These are phyloP conservation scores for Penicillium psychrofluorescens DNA, from an alignment of 495 filamentous ascomycete species.

Conservation along the genomic window DNA sequence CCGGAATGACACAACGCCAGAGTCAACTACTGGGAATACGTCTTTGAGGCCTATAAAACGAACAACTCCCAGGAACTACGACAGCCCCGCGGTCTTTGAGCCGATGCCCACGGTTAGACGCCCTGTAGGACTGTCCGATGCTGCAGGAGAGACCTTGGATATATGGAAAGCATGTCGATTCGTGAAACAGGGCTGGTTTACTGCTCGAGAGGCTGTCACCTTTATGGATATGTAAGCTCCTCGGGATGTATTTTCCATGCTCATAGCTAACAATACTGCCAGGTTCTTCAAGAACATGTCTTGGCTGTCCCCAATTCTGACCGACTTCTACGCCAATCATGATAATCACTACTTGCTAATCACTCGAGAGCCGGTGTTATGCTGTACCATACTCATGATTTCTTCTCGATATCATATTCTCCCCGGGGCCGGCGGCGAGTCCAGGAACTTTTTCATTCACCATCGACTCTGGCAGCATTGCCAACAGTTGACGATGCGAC, in stretches of 20 bases:
- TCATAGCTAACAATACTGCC: constrained; percentile 1
- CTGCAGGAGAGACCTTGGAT: constrained; percentile 25
- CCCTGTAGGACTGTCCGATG: constrained; percentile 25
- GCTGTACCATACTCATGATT: constrained; percentile 46
- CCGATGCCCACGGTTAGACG: constrained; percentile 10
- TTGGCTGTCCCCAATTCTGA: constrained; percentile 44
- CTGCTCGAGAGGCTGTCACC: constrained; percentile 42
- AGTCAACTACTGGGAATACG: background rate
- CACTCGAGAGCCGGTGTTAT: constrained; percentile 41
- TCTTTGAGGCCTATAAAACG: background rate
- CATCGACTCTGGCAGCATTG: constrained; percentile 48
- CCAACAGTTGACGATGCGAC: constrained; percentile 42
- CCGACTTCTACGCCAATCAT: constrained; percentile 43
- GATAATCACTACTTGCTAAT: constrained; percentile 37
- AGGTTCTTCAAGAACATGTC: constrained; percentile 55
- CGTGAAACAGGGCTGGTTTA: constrained; percentile 49
- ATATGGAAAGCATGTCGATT: constrained; percentile 45
- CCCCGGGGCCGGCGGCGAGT: constrained; percentile 44
- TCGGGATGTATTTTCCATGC: background rate
- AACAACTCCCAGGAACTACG: constrained; percentile 8
- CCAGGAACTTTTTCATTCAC: constrained; percentile 48
- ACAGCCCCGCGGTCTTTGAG: constrained; percentile 16
- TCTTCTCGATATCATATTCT: constrained; percentile 47
- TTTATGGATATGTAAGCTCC: constrained; percentile 45
- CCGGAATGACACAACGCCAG: constrained; percentile 8